Percentiles rank a stretch among this genome's conserved stretches.
Evolutionary conservation across 164 flowering plant genomes (phyloP).

Genomic region (Vitis amurensis): DNA sequence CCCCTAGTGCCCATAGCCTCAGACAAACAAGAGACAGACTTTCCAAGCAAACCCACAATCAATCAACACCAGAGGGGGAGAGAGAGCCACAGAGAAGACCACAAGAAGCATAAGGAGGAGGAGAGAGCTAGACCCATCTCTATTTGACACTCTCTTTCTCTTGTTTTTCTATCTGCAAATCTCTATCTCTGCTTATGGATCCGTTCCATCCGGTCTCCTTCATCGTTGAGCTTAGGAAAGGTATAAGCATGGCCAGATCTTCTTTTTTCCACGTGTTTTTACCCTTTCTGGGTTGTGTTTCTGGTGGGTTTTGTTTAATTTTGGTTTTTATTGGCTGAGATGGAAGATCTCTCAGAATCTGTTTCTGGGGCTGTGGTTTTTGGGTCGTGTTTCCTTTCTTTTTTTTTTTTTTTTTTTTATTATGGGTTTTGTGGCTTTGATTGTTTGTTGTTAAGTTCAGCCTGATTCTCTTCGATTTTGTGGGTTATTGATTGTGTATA

Average conservation of each 20-base stretch:
- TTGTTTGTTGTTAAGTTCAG: not conserved
- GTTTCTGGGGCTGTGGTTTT: not conserved
- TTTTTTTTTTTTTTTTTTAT: no score
- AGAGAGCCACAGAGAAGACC: no score
- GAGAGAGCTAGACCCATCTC: no score
- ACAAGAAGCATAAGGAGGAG: no score
- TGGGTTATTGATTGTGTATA: not conserved
- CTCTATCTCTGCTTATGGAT: conserved; percentile 29
- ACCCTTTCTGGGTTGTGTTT: not conserved
- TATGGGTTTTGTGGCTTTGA: not conserved
- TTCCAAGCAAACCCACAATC: no score
- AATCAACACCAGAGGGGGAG: not conserved
- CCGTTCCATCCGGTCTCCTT: conserved; percentile 32
- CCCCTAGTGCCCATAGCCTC: not conserved
- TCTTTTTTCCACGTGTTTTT: not conserved
- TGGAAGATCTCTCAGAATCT: not conserved
- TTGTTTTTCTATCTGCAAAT: not conserved
- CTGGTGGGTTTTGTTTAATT: not conserved
- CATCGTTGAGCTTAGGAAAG: conserved; percentile 33
- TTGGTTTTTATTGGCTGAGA: conserved; percentile 6
- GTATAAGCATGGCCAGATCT: conserved; percentile 23
- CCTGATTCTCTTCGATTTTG: not conserved
- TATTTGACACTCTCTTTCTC: not conserved
- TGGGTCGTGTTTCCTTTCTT: not conserved
- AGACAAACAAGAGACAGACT: no score